Conservation (phyloP, 148 eudicot species). For the Simmondsia chinensis region DNA sequence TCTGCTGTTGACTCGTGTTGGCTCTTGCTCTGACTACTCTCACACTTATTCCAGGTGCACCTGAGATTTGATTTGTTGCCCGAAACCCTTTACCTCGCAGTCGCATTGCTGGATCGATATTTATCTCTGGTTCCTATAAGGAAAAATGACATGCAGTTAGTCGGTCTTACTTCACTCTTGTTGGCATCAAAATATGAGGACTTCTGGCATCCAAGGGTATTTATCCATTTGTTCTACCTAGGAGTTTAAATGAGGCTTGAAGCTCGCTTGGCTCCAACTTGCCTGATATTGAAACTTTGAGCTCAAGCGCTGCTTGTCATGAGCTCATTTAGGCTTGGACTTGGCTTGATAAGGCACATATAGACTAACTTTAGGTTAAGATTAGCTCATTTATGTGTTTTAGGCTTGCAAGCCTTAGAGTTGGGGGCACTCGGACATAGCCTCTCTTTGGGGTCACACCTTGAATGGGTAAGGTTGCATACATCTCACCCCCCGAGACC, state of each 20-base stretch:
- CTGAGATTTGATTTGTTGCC: slow-evolving; percentile 76
- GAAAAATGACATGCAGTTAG: slow-evolving; percentile 71
- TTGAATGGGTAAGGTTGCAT: too few species aligned
- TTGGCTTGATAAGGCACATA: too few species aligned
- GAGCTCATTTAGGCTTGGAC: too few species aligned
- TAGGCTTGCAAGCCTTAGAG: too few species aligned
- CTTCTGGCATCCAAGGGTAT: slow-evolving; percentile 95
- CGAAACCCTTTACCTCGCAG: slow-evolving; percentile 81
- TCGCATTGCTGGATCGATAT: slow-evolving; percentile 67
- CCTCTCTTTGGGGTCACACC: too few species aligned
- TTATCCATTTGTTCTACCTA: slow-evolving; percentile 3
- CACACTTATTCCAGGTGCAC: slow-evolving; percentile 52
- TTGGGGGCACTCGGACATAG: too few species aligned
- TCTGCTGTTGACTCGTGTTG: not conserved
- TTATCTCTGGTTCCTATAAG: slow-evolving; percentile 47
- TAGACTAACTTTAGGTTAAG: too few species aligned
- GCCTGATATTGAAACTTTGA: too few species aligned
- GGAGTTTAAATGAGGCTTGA: too few species aligned
- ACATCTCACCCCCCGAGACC: too few species aligned
- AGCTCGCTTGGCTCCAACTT: too few species aligned
- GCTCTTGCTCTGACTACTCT: slow-evolving; percentile 4
- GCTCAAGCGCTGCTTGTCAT: not conserved
- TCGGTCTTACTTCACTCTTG: slow-evolving; percentile 80
- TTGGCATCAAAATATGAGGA: slow-evolving; percentile 96
- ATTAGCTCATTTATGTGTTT: too few species aligned